phyloP scores from a whole-genome alignment of 2,329 filamentous ascomycete genomes.

The Aspergillus ustus region DNA sequence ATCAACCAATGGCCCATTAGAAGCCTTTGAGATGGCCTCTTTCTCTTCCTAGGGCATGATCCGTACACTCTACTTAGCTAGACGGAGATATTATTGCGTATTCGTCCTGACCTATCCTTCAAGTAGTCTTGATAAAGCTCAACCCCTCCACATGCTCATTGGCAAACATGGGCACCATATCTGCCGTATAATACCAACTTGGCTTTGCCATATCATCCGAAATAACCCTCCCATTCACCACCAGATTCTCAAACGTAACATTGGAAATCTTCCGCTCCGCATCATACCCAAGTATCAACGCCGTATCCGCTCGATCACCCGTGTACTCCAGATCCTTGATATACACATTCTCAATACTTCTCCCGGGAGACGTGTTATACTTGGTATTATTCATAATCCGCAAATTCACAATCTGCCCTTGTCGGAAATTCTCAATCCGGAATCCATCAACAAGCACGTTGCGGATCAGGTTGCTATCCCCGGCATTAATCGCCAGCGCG shows the following conservation, averaged over 20 bases:
- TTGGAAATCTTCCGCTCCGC: neutral
- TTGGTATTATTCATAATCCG: conserved; percentile 41
- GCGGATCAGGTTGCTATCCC: conserved; percentile 39
- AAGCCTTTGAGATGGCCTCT: too few relatives aligned
- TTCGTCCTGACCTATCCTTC: too few relatives aligned
- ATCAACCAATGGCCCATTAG: too few relatives aligned
- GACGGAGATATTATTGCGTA: too few relatives aligned
- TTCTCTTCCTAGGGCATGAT: too few relatives aligned
- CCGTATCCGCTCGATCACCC: neutral
- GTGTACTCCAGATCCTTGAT: conserved; percentile 28
- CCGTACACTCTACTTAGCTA: too few relatives aligned
- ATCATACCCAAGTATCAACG: neutral
- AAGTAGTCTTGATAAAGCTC: neutral
- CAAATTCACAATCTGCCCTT: conserved; percentile 30
- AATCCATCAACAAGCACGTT: conserved; percentile 36
- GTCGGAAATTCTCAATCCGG: neutral
- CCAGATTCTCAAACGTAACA: neutral
- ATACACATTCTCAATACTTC: conserved; percentile 36
- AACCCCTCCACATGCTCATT: neutral
- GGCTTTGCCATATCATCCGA: neutral
- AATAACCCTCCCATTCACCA: neutral
- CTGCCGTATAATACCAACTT: neutral
- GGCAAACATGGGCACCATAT: neutral
- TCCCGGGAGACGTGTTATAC: conserved; percentile 41
- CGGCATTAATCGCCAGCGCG: conserved; percentile 40